These are phyloP conservation scores for Colletotrichum higginsianum DNA, from an alignment of 2,329 filamentous ascomycete genomes.

Conservation along the genomic window DNA sequence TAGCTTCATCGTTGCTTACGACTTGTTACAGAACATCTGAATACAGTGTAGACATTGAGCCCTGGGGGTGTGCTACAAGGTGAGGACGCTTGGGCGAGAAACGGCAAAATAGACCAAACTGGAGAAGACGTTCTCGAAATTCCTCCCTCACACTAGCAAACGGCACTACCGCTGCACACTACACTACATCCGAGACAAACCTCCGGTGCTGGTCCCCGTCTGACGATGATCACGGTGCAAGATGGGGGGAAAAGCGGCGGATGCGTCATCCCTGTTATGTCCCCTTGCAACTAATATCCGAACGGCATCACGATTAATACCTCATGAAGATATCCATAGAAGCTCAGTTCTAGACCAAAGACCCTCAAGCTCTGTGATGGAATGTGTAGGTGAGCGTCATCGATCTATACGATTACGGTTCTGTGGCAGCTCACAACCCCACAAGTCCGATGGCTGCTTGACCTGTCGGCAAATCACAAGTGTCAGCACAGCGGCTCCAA, in stretches of 20 bases:
- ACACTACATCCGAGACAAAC: slow-evolving; percentile 31
- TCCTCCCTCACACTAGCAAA: neutral
- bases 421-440: neutral
- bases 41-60: no score
- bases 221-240: neutral
- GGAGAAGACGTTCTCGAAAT: neutral
- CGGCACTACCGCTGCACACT: slow-evolving; percentile 31
- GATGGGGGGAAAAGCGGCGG: no score
- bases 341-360: no score
- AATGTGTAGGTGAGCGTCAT: neutral
- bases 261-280: neutral
- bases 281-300: neutral
- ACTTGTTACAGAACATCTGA: no score
- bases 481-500: neutral
- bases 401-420: no score
- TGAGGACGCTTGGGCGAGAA: no score
- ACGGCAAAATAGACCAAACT: neutral
- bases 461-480: neutral
- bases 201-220: slow-evolving; percentile 18
- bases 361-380: neutral
- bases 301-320: neutral
- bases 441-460: neutral
- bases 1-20: no score
- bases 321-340: no score
- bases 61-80: no score